Conservation (phyloP, 129 eudicot species). For the Pseudognaphalium luteoalbum region DNA sequence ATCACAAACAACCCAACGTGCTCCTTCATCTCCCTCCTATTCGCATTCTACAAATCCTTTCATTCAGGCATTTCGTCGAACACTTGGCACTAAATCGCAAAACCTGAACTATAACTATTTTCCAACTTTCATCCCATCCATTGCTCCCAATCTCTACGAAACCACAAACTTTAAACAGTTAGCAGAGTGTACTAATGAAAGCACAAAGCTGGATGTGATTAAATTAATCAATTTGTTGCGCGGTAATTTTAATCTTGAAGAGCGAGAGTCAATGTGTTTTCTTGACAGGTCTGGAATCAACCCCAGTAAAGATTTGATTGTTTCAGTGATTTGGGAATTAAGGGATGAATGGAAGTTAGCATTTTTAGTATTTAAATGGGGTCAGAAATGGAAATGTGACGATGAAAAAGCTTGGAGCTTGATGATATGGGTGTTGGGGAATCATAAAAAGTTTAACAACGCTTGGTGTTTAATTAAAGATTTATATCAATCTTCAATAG, state of each 20-base stretch:
- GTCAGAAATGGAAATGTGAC: conserved; percentile 59
- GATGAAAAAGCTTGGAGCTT: conserved; percentile 58
- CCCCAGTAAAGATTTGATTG: conserved; percentile 46
- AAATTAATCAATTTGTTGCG: conserved; percentile 41
- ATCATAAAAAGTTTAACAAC: conserved; percentile 66
- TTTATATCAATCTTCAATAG: conserved; percentile 49
- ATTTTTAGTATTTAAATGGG: conserved; percentile 72
- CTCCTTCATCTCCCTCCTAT: conserved; percentile 15
- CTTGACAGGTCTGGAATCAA: conserved; percentile 62
- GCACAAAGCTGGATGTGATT: conserved; percentile 23
- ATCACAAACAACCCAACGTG: conserved; percentile 19
- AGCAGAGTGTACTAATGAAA: conserved; percentile 6
- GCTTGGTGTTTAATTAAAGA: conserved; percentile 89
- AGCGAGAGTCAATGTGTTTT: conserved; percentile 47
- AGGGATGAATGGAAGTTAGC: conserved; percentile 84
- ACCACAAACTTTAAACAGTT: conserved; percentile 39
- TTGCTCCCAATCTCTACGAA: conserved; percentile 21
- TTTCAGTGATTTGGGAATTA: conserved; percentile 64
- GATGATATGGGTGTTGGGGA: conserved; percentile 88
- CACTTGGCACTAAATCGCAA: conserved; percentile 35
- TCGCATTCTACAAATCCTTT: not conserved
- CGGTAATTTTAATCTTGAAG: conserved; percentile 36
- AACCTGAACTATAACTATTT: not conserved
- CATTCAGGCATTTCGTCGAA: conserved; percentile 78
- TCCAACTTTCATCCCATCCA: conserved; percentile 15